Evolutionary conservation across 1,284 basidiomycete genomes (phyloP), one percentile per base, ranked within the genome.

Genomic region (Ceratobasidium sp.): DNA sequence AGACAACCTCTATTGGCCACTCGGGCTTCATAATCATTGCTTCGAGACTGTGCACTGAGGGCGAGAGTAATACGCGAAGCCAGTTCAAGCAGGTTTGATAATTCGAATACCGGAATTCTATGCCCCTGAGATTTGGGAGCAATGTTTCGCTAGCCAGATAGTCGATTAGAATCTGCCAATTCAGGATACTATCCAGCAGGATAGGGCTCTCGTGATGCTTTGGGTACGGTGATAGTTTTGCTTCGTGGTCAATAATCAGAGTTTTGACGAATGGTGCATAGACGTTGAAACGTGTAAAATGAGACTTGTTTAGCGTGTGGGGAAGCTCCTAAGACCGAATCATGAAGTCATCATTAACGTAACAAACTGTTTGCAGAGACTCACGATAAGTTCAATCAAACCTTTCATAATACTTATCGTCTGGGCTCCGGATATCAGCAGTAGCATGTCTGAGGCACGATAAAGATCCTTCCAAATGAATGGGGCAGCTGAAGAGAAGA

Each of bases 111-210:
- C 54, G 54, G 27, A 55, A 23, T 4, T 8, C 3, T 2, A 55
- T n/a, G 1, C 27, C 20, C 3, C 1, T 27, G n/a, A 55, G 27
- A 23, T 55, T 16, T 23, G 54, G 54, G n/a, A 55, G 54, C 27
- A 55, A 55, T 23, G n/a, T 4, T 10, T 27, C 8, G 8, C 54
- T n/a, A 27, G 1, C 54, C 23, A 55, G 27, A 10, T 55, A 23
- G 14, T 55, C 54, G 10, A 55, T 20, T 55, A 55, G n/a, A 55
- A 55, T n/a, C 27, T 55, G 54, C 54, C 54, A 55, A 55, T 55
- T 55, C 20, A 55, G 3, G 23, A 55, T 55, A n/a, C 54, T 27
- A 10, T 55, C 54, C 27, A 55, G 54, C 3, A 8, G 54, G 23
- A 23, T 27, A 3, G 57, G 10, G 30, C 8, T 33, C 30, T 30